phyloP scores from a whole-genome alignment of 345 rosid genomes.

The Hevea brasiliensis region DNA sequence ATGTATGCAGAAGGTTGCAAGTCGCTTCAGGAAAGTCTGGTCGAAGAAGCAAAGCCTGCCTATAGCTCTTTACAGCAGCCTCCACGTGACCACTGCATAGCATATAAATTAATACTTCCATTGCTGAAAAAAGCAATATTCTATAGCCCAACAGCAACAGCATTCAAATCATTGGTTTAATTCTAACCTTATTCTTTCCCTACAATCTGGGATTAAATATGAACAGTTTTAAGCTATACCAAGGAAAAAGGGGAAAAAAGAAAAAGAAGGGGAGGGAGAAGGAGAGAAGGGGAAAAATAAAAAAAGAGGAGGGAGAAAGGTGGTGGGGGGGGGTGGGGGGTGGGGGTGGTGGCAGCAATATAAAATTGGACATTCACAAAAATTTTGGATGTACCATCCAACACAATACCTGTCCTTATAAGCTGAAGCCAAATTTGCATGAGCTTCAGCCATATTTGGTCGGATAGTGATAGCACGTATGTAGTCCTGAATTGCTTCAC shows the following conservation, averaged over 20 bases:
- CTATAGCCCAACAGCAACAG: not conserved
- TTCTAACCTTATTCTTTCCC: not conserved
- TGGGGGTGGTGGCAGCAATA: no score
- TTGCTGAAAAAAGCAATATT: not conserved
- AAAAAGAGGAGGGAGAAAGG: no score
- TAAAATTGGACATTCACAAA: not conserved
- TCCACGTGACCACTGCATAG: constrained; percentile 80
- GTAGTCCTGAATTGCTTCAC: constrained; percentile 96
- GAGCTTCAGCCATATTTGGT: constrained; percentile 98
- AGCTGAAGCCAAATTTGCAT: constrained; percentile 99
- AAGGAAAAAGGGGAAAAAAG: not conserved
- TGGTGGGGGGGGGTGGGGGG: no score
- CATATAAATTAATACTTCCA: not conserved
- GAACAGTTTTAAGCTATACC: not conserved
- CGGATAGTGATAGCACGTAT: constrained; percentile 71
- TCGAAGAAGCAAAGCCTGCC: constrained; percentile 77
- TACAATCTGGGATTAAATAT: not conserved
- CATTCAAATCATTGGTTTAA: not conserved
- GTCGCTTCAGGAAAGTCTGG: constrained; percentile 98
- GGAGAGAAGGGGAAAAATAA: no score
- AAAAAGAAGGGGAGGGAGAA: no score
- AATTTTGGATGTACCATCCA: not conserved
- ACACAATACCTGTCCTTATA: constrained; percentile 83
- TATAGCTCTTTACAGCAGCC: constrained; percentile 89
- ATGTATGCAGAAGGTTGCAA: constrained; percentile 91